Conservation (phyloP, 345 rosid species). For the Psidium friedrichsthalianum region DNA sequence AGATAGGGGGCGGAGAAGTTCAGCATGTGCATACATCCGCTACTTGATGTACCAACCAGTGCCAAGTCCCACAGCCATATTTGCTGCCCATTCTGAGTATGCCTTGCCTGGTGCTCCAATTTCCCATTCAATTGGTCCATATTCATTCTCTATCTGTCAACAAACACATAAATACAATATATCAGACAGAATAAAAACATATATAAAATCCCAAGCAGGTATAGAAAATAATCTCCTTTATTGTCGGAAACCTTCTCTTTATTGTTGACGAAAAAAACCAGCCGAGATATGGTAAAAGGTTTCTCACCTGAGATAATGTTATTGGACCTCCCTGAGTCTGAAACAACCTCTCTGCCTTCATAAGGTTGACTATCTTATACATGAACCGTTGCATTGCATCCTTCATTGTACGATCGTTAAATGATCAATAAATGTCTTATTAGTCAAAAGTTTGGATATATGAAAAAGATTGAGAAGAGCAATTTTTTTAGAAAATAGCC, state of each 20-base stretch:
- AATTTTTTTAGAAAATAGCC: neutral
- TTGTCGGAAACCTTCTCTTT: too few species aligned
- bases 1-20: neutral
- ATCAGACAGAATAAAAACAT: neutral
- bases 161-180: neutral
- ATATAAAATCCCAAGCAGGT: neutral
- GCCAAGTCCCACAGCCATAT: constrained; percentile 29
- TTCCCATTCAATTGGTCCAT: constrained; percentile 6
- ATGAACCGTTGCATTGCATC: constrained; percentile 29
- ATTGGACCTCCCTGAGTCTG: constrained; percentile 40
- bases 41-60: constrained; percentile 44
- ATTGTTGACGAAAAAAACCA: neutral
- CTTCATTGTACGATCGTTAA: neutral
- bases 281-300: neutral
- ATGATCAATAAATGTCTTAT: too few species aligned
- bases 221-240: neutral
- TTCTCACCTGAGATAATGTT: constrained; percentile 33
- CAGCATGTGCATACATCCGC: neutral
- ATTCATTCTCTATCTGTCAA: constrained; percentile 15
- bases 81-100: constrained; percentile 37
- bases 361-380: constrained; percentile 24
- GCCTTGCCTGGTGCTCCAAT: constrained; percentile 4
- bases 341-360: constrained; percentile 26
- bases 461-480: neutral
- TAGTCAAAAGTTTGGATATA: neutral